Percentiles rank a stretch among this genome's conserved stretches.
Conservation (phyloP, 106 monocot species). For the Narthecium ossifragum region DNA sequence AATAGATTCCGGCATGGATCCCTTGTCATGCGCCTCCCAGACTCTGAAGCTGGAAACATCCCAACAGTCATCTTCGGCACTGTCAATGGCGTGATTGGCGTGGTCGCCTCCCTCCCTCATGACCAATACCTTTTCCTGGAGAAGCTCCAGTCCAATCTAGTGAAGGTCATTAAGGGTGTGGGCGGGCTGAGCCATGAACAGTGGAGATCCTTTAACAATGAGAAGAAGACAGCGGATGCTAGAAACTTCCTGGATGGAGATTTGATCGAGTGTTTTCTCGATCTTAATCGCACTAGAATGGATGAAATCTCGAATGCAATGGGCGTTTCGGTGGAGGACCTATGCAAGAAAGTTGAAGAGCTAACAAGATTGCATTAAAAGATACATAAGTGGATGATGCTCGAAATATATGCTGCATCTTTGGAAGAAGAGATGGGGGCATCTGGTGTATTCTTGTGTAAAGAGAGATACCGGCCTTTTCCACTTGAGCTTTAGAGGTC, state of each 20-base stretch:
- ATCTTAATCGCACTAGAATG: constrained; percentile 69
- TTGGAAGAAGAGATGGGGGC: too few relatives aligned
- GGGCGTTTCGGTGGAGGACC: constrained; percentile 74
- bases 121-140: constrained; percentile 85
- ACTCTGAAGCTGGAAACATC: constrained; percentile 77
- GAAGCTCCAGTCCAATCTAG: constrained; percentile 70
- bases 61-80: constrained; percentile 93
- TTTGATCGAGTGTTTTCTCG: constrained; percentile 94
- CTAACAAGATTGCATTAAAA: constrained; percentile 83
- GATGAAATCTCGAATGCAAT: constrained; percentile 65
- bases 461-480: too few relatives aligned
- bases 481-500: too few relatives aligned
- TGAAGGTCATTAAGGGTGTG: constrained; percentile 90
- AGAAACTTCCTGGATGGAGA: constrained; percentile 94
- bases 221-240: constrained; percentile 82
- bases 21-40: constrained; percentile 97
- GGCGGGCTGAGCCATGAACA: constrained; percentile 94
- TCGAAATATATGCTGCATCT: too few relatives aligned
- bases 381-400: too few relatives aligned
- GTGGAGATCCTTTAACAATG: constrained; percentile 92
- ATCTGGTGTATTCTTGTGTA: too few relatives aligned
- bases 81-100: constrained; percentile 89
- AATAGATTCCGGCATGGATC: constrained; percentile 88
- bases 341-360: constrained; percentile 93
- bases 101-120: constrained; percentile 87